A percentile compares a stretch with the other conserved stretches of the same genome.
Conservation (phyloP, 1,284 basidiomycete species). For the Cryptococcus wingfieldii region DNA sequence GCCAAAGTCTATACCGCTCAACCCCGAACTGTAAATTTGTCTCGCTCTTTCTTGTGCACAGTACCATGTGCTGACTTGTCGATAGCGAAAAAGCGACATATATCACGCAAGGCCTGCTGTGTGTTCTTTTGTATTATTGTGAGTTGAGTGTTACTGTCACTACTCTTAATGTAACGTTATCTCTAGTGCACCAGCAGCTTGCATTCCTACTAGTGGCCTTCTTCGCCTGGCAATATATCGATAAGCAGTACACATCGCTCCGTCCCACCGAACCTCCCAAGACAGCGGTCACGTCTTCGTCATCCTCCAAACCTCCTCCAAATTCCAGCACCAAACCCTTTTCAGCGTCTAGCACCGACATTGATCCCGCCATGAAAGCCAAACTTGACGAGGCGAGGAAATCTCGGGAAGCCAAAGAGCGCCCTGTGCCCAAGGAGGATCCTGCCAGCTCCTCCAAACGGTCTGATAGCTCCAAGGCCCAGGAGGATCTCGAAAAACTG, state of each 20-base stretch:
- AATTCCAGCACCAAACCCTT: background rate
- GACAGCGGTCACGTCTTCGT: background rate
- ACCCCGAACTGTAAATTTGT: constrained; percentile 23
- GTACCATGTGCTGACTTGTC: background rate
- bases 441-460: no score
- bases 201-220: constrained; percentile 18
- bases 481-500: constrained; percentile 3
- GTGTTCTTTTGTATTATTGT: constrained; percentile 25
- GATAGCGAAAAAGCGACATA: constrained; percentile 27
- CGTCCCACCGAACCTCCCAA: background rate
- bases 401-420: background rate
- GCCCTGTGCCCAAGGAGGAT: background rate
- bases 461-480: background rate
- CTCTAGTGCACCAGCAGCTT: constrained; percentile 19
- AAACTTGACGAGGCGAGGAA: constrained; percentile 1
- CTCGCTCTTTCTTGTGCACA: background rate
- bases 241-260: constrained; percentile 1
- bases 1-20: constrained; percentile 1
- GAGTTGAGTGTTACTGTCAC: constrained; percentile 2
- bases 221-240: constrained; percentile 19
- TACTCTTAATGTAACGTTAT: background rate
- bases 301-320: background rate
- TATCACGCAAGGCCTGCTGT: constrained; percentile 24
- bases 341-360: background rate
- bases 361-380: background rate